These are phyloP conservation scores for Extremus antarcticus DNA, from an alignment of 495 filamentous ascomycete genomes.

Conservation along the genomic window DNA sequence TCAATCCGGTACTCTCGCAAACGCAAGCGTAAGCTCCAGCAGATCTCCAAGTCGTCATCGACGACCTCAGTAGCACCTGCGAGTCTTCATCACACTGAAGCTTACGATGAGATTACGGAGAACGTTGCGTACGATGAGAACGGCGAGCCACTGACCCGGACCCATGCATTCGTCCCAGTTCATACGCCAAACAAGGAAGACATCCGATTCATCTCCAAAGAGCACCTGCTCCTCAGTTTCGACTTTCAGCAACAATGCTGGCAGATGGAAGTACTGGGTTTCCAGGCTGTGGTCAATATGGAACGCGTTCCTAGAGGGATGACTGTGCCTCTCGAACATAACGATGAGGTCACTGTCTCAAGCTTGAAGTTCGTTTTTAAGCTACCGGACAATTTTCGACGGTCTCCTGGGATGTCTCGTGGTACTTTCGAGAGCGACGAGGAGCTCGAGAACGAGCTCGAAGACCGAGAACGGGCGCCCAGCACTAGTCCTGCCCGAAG, in stretches of 20 bases:
- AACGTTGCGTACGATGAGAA: not conserved
- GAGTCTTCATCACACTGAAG: conserved; percentile 2
- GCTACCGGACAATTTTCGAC: conserved; percentile 3
- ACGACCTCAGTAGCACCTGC: conserved; percentile 13
- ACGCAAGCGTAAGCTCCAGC: not conserved
- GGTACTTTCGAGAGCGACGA: conserved; percentile 3
- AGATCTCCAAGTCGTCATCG: conserved; percentile 10
- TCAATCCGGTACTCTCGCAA: not conserved
- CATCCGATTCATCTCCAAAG: conserved; percentile 63
- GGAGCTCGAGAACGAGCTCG: not conserved
- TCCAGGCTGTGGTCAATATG: conserved; percentile 75
- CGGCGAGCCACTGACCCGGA: not conserved
- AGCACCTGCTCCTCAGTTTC: conserved; percentile 75
- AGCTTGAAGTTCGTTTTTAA: conserved; percentile 12
- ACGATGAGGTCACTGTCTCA: conserved; percentile 52
- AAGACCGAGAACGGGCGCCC: not conserved
- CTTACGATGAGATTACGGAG: not conserved
- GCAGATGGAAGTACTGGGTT: conserved; percentile 72
- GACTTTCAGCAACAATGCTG: conserved; percentile 64
- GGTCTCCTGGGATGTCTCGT: not conserved
- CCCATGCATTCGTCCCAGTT: conserved; percentile 9
- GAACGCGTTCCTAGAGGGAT: conserved; percentile 51
- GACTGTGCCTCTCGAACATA: conserved; percentile 55
- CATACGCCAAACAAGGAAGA: conserved; percentile 14
- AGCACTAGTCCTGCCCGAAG: not conserved